Base-by-base conservation (phyloP, 495 filamentous ascomycete genomes). In the Aspergillus steynii region DNA sequence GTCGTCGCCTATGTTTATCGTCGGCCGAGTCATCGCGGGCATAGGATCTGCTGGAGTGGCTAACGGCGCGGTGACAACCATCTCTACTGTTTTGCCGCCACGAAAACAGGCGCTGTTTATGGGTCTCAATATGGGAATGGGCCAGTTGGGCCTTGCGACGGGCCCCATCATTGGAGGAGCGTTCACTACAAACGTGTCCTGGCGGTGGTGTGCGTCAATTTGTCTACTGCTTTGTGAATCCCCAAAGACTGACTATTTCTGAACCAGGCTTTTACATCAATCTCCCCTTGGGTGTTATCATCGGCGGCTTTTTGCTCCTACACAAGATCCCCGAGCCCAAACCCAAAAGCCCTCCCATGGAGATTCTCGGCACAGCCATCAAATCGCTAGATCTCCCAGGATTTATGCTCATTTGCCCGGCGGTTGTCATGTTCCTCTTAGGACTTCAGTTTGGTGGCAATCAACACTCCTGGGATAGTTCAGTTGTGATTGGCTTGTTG, bases 141-240 rank as follows among this genome's bases (percentile, higher is more conserved):
- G 29, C 49, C 70, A 27, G 71, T 32, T 55, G 25, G 76, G 69
- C 3, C 37, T 70, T 6, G 73, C 77, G 4, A 58, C 66, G 10
- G 82, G 84, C 0, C 85, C 85, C 0, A 59, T 86, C 25, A 63
- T 87, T 34, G 84, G 85, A 57, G 84, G 84, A 9, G 70, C 75
- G 2, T 74, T 87, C 9, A 86, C 84, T 0, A 63, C 79, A 37
- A 75, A 80, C 54, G 74, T 73, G 1, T 68, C 67, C 0, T 82
- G 78, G 80, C 61, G 80, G 48, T 83, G 79, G 79, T 82, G 79
- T 75, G 65, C 34, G 70, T 68, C 5, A 50, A 5, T 50, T 5
- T 25, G 5, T 50, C 48, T 50, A 2, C 1, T 50, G 48, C 7
- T 32, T 20, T 29, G 10, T 15, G 4, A 46, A 8, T 46, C 29